phyloP scores from a whole-genome alignment of 2,329 filamentous ascomycete species.

The Fusarium anthophilum region DNA sequence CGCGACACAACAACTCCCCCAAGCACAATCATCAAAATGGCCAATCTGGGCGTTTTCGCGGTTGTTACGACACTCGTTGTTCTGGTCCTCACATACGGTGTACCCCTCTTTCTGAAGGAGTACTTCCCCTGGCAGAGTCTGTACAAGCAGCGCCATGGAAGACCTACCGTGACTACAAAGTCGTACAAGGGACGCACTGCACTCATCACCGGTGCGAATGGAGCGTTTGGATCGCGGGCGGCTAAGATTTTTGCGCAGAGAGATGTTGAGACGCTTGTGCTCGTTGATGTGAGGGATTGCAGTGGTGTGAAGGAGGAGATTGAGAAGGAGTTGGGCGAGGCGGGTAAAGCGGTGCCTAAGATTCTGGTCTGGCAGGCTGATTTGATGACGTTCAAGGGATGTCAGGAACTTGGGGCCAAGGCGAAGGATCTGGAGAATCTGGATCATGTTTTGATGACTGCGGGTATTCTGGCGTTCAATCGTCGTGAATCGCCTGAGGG shows the following conservation, averaged over 20 bases:
- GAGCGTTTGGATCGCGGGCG: slow-evolving; percentile 49
- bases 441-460: slow-evolving; percentile 50
- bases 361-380: slow-evolving; percentile 51
- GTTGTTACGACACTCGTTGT: slow-evolving; percentile 28
- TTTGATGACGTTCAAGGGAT: slow-evolving; percentile 49
- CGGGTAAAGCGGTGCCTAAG: slow-evolving; percentile 40
- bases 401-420: slow-evolving; percentile 44
- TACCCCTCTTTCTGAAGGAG: slow-evolving; percentile 47
- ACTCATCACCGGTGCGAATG: slow-evolving; percentile 49
- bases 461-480: slow-evolving; percentile 50
- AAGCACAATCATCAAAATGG: slow-evolving; percentile 18
- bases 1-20: not conserved
- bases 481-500: slow-evolving; percentile 50
- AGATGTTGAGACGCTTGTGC: slow-evolving; percentile 48
- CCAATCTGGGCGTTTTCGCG: slow-evolving; percentile 10
- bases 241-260: slow-evolving; percentile 49
- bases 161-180: slow-evolving; percentile 46
- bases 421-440: slow-evolving; percentile 43
- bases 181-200: slow-evolving; percentile 50
- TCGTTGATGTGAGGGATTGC: slow-evolving; percentile 50
- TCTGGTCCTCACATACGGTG: slow-evolving; percentile 38
- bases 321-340: slow-evolving; percentile 42
- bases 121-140: slow-evolving; percentile 49
- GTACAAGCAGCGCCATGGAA: slow-evolving; percentile 46
- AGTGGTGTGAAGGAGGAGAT: slow-evolving; percentile 47